phyloP scores from a whole-genome alignment of 2,329 filamentous ascomycete species.

The Ambrosiella cleistominuta region DNA sequence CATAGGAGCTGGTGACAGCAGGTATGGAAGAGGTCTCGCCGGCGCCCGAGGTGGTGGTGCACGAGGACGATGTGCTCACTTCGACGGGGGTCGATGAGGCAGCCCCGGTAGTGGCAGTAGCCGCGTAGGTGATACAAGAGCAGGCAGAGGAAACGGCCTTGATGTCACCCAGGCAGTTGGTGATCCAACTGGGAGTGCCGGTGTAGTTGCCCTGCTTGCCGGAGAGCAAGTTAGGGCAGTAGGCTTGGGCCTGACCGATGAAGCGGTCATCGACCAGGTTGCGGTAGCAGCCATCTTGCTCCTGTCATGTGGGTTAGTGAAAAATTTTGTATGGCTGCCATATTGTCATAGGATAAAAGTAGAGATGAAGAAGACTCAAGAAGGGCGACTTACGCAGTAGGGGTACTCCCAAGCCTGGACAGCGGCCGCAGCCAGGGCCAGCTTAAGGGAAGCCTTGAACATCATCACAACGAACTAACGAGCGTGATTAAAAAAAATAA shows the following conservation, averaged over 20 bases:
- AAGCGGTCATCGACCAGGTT: slow-evolving; percentile 21
- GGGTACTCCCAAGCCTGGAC: slow-evolving; percentile 18
- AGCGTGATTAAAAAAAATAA: neutral
- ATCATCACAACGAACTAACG: slow-evolving; percentile 1
- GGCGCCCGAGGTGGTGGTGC: neutral
- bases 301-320: slow-evolving; percentile 5
- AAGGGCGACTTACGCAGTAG: slow-evolving; percentile 16
- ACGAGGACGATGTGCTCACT: neutral
- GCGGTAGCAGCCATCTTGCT: slow-evolving; percentile 22
- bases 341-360: neutral
- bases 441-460: slow-evolving; percentile 1
- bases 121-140: slow-evolving; percentile 43
- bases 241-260: slow-evolving; percentile 17
- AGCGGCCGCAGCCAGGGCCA: slow-evolving; percentile 19
- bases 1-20: neutral
- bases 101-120: slow-evolving; percentile 6
- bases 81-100: neutral
- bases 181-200: slow-evolving; percentile 17
- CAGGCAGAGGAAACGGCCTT: slow-evolving; percentile 43
- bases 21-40: neutral
- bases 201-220: slow-evolving; percentile 17
- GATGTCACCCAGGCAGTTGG: slow-evolving; percentile 26
- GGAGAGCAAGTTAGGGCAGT: slow-evolving; percentile 21
- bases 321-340: neutral
- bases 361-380: neutral